Percentiles rank a stretch among this genome's conserved stretches.
Conservation (phyloP, 1,139 yeast species). For the Pichia sp. region DNA sequence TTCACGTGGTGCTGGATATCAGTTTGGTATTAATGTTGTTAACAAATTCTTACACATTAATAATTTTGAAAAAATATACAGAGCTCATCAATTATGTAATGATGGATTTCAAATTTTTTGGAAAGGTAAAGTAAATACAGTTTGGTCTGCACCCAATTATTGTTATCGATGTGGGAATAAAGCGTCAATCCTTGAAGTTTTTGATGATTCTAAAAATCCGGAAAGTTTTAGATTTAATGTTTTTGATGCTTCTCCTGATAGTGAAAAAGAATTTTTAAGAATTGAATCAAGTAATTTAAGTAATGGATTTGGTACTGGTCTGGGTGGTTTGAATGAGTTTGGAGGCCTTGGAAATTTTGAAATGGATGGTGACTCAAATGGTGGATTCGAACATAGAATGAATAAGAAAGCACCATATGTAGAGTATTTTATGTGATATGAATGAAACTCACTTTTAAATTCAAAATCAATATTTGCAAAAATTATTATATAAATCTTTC, state of each 20-base stretch:
- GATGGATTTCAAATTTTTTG: slow-evolving; percentile 93
- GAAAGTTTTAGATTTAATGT: slow-evolving; percentile 71
- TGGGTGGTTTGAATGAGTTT: slow-evolving; percentile 12
- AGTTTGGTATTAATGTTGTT: slow-evolving; percentile 88
- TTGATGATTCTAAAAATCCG: slow-evolving; percentile 34
- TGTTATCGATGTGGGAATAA: slow-evolving; percentile 96
- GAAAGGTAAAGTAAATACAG: slow-evolving; percentile 86
- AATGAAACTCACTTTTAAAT: too few relatives aligned
- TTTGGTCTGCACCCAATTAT: slow-evolving; percentile 98
- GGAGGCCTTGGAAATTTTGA: slow-evolving; percentile 4
- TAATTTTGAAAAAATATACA: slow-evolving; percentile 67
- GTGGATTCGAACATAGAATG: slow-evolving; percentile 17
- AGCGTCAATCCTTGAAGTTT: slow-evolving; percentile 84
- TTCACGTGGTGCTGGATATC: slow-evolving; percentile 97
- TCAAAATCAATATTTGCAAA: too few relatives aligned
- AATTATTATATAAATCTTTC: too few relatives aligned
- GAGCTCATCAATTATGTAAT: slow-evolving; percentile 96
- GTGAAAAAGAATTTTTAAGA: slow-evolving; percentile 33
- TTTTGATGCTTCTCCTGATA: slow-evolving; percentile 96
- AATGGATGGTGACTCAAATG: slow-evolving; percentile 1
- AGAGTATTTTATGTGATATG: slow-evolving; percentile 56
- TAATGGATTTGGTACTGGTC: slow-evolving; percentile 13
- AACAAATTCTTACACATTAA: slow-evolving; percentile 79
- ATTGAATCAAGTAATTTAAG: slow-evolving; percentile 17
- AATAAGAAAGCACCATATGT: slow-evolving; percentile 41